Percentiles rank a stretch among this genome's conserved stretches.
These are phyloP conservation scores for Lachancea dasiensis DNA, from an alignment of 805 yeast genomes.

Conservation along the genomic window DNA sequence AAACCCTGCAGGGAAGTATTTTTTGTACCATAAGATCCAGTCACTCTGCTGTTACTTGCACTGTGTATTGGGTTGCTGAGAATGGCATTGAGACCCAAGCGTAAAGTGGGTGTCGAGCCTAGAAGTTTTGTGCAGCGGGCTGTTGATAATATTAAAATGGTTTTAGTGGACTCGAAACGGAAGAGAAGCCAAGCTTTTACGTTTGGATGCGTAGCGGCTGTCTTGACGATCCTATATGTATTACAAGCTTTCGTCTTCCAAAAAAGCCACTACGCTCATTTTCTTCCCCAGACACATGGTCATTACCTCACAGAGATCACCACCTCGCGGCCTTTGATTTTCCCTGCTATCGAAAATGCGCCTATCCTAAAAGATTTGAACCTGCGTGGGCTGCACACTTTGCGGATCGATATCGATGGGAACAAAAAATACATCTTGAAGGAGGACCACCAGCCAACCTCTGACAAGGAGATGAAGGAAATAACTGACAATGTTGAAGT, in stretches of 20 bases:
- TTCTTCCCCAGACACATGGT: constrained; percentile 37
- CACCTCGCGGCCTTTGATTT: constrained; percentile 50
- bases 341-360: constrained; percentile 72
- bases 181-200: constrained; percentile 6
- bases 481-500: constrained; percentile 32
- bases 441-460: constrained; percentile 37
- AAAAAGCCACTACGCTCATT: constrained; percentile 6
- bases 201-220: constrained; percentile 6
- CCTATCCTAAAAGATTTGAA: constrained; percentile 53
- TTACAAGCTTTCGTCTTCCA: constrained; percentile 16
- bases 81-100: constrained; percentile 29
- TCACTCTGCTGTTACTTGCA: constrained; percentile 7
- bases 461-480: constrained; percentile 32
- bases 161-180: constrained; percentile 5
- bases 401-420: constrained; percentile 43
- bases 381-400: constrained; percentile 44
- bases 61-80: constrained; percentile 10
- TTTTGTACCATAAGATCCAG: background rate
- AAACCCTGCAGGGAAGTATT: background rate
- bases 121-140: background rate
- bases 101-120: constrained; percentile 15
- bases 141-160: background rate
- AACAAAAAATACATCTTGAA: constrained; percentile 34
- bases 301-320: constrained; percentile 40
- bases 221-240: constrained; percentile 15